phyloP scores from a whole-genome alignment of 306 rosid species.

The Echinosophora koreensis region DNA sequence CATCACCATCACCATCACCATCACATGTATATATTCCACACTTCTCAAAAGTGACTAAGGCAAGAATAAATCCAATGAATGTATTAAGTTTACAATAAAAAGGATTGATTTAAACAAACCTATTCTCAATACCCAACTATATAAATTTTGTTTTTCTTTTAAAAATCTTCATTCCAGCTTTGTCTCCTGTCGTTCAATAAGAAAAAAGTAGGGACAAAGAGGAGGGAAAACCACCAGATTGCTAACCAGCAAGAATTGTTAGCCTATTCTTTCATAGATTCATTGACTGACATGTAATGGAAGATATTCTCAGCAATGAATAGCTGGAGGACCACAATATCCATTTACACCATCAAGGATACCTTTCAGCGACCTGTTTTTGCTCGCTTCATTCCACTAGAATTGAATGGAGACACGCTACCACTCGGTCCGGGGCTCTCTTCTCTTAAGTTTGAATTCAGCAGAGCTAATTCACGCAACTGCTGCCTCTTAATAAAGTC shows the following conservation, averaged over 20 bases:
- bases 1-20: background rate
- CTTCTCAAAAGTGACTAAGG: slow-evolving; percentile 69
- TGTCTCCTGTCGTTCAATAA: slow-evolving; percentile 48
- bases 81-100: slow-evolving; percentile 58
- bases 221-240: slow-evolving; percentile 61
- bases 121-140: slow-evolving; percentile 69
- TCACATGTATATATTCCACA: slow-evolving; percentile 70
- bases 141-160: slow-evolving; percentile 45
- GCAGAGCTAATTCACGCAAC: slow-evolving; percentile 85
- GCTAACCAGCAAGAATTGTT: slow-evolving; percentile 78
- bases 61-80: slow-evolving; percentile 99
- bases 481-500: slow-evolving; percentile 94
- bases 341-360: slow-evolving; percentile 45
- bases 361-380: slow-evolving; percentile 82
- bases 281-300: slow-evolving; percentile 50
- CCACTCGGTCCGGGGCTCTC: slow-evolving; percentile 96
- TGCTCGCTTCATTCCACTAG: slow-evolving; percentile 96
- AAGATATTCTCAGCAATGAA: slow-evolving; percentile 52
- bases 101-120: slow-evolving; percentile 72
- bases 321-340: slow-evolving; percentile 47
- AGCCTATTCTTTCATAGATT: slow-evolving; percentile 62
- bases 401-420: slow-evolving; percentile 89
- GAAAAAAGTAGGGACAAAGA: slow-evolving; percentile 40
- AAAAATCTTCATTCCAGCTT: slow-evolving; percentile 48
- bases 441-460: slow-evolving; percentile 91